phyloP scores from a whole-genome alignment of 495 filamentous ascomycete genomes.

The Podospora bellae-mahoneyi region DNA sequence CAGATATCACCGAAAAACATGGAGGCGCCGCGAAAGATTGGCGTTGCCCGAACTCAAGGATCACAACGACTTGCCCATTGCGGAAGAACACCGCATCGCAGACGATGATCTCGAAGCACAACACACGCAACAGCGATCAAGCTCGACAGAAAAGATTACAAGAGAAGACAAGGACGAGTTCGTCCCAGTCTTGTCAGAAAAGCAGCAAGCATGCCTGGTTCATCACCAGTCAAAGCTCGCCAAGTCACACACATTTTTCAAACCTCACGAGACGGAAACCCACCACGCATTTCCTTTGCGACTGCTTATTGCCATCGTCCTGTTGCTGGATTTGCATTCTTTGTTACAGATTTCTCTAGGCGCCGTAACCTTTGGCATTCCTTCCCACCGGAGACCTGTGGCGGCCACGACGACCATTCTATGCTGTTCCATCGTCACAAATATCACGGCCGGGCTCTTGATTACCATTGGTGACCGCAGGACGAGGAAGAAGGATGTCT shows the following conservation, averaged over 20 bases:
- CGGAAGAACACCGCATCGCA: background rate
- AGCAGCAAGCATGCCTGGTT: constrained; percentile 59
- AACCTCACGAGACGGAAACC: constrained; percentile 76
- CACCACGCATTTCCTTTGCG: constrained; percentile 74
- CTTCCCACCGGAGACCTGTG: constrained; percentile 57
- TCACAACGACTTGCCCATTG: constrained; percentile 64
- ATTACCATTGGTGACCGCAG: constrained; percentile 69
- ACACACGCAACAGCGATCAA: background rate
- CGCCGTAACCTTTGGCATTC: constrained; percentile 68
- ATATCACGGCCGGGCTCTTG: constrained; percentile 65
- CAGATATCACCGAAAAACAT: constrained; percentile 59
- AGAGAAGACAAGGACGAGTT: constrained; percentile 49
- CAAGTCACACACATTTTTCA: constrained; percentile 79
- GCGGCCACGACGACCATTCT: constrained; percentile 77
- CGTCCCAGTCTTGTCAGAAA: constrained; percentile 53
- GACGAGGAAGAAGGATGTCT: constrained; percentile 77
- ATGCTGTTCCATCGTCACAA: constrained; percentile 68
- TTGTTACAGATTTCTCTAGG: constrained; percentile 73
- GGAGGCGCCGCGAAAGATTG: constrained; percentile 63
- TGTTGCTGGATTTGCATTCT: constrained; percentile 72
- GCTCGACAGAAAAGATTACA: constrained; percentile 20
- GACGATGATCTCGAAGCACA: background rate
- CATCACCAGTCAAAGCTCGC: constrained; percentile 73
- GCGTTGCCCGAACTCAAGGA: constrained; percentile 60
- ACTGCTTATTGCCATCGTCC: constrained; percentile 65